Evolutionary conservation across 2,329 filamentous ascomycete genomes (phyloP), one percentile per base, ranked within the genome.

Genomic region (Graphiopsis chlorocephala): DNA sequence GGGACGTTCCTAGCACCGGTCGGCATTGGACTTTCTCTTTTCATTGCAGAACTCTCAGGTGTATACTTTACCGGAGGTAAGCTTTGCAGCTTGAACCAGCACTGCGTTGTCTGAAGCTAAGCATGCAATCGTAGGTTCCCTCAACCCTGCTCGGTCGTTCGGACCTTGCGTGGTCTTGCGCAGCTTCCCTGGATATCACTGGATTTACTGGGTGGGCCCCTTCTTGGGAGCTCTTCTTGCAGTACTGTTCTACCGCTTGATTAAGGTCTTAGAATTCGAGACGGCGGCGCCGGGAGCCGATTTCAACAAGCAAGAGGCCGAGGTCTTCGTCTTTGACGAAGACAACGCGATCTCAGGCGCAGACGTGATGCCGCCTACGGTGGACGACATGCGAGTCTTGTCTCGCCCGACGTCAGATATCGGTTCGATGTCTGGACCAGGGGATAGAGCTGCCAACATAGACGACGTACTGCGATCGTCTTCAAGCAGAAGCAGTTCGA

Each of bases 171-270:
- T 83, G n/a, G 73, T 80, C 31, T 73, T 79, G 3, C 69, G 70
- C 47, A 72, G 62, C 10, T 83, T 83, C 69, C 74, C 78, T 5
- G 69, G 73, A 50, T 78, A 82, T 65, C 81, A 83, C 70, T 83
- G 81, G 80, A 81, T 84, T 64, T 84, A 84, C 72, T 84, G 82
- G 82, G 64, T 83, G 53, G 82, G 82, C 0, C 81, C 81, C 5
- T 66, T 76, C 6, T 74, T 83, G 5, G 82, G 82, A 20, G 71
- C 81, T 3, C 63, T 82, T 14, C 64, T 83, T 2, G 80, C 81
- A 14, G 80, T 81, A 2, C 68, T 76, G n/a, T 81, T 83, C 70
- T 83, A 83, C 71, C 77, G 78, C 31, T 72, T 83, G 65, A 77
- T 84, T 73, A 83, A 83, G 69, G 63, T 75, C 23, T 75, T 83